Evolutionary conservation across 2,329 filamentous ascomycete species (phyloP).

Genomic region (Orbilia brochopaga): DNA sequence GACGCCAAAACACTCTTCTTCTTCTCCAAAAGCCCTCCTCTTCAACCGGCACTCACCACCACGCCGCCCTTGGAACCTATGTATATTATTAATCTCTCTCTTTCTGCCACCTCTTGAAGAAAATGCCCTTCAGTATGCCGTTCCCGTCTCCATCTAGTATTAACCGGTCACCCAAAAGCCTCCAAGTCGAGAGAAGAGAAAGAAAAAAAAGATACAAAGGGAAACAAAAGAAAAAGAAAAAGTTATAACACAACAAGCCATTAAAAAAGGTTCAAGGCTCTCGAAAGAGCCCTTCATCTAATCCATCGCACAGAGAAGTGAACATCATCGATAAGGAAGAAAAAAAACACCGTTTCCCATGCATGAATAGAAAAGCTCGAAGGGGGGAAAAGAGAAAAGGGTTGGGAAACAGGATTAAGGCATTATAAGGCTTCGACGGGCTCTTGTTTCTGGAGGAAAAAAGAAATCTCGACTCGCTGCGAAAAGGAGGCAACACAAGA

Average conservation of each 20-base stretch:
- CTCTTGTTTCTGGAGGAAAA: conserved; percentile 31
- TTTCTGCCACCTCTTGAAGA: neutral
- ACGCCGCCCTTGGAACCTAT: conserved; percentile 7
- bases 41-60: neutral
- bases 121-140: neutral
- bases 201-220: conserved; percentile 42
- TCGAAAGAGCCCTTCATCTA: conserved; percentile 26
- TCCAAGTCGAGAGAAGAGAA: conserved; percentile 46
- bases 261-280: conserved; percentile 24
- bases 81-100: conserved; percentile 34
- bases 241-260: conserved; percentile 38
- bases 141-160: conserved; percentile 32
- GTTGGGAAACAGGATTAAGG: conserved; percentile 49
- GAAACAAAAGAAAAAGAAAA: conserved; percentile 33
- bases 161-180: conserved; percentile 51
- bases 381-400: conserved; percentile 43
- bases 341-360: conserved; percentile 51
- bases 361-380: conserved; percentile 52
- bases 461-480: conserved; percentile 47
- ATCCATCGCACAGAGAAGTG: conserved; percentile 32
- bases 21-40: neutral
- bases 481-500: conserved; percentile 49
- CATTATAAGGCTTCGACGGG: conserved; percentile 35
- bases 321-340: conserved; percentile 11
- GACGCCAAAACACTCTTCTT: too few species aligned